Evolutionary conservation across 169 alveolate genomes (phyloP).

Genomic region (Eimeria brunetti): DNA sequence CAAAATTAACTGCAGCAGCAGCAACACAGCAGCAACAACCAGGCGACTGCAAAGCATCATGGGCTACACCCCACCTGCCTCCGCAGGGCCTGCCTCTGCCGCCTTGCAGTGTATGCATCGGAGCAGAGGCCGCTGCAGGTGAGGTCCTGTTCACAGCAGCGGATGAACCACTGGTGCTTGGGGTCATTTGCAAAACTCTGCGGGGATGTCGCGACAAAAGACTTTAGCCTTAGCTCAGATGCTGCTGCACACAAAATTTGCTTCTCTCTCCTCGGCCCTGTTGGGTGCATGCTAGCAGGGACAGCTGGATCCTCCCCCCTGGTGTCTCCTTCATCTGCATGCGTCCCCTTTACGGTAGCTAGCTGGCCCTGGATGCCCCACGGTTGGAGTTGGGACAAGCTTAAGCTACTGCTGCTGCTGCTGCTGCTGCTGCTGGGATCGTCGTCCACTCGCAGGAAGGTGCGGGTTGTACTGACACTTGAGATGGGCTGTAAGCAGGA

Average conservation of each 20-base stretch:
- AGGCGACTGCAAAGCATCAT: neutral
- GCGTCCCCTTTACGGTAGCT: neutral
- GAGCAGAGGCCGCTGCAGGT: constrained; percentile 70
- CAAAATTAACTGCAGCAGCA: neutral
- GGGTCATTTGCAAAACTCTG: constrained; percentile 34
- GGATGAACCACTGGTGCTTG: constrained; percentile 27
- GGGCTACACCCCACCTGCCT: constrained; percentile 15
- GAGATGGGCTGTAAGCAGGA: constrained; percentile 65
- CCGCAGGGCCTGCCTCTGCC: constrained; percentile 53
- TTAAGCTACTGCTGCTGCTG: neutral
- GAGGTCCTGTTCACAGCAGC: constrained; percentile 70
- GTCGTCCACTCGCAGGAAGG: neutral
- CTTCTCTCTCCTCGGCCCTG: neutral
- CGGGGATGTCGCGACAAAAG: neutral
- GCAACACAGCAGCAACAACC: neutral
- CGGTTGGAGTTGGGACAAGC: constrained; percentile 3
- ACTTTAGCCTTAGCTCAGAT: neutral
- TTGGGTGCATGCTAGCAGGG: neutral
- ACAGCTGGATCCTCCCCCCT: neutral
- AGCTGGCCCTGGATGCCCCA: neutral
- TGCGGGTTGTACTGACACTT: constrained; percentile 51
- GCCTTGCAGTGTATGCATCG: constrained; percentile 47
- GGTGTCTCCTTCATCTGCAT: neutral
- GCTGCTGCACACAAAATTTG: neutral
- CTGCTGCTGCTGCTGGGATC: neutral